Base-by-base conservation (phyloP, 1,284 basidiomycete genomes). In the Athelia psychrophila region DNA sequence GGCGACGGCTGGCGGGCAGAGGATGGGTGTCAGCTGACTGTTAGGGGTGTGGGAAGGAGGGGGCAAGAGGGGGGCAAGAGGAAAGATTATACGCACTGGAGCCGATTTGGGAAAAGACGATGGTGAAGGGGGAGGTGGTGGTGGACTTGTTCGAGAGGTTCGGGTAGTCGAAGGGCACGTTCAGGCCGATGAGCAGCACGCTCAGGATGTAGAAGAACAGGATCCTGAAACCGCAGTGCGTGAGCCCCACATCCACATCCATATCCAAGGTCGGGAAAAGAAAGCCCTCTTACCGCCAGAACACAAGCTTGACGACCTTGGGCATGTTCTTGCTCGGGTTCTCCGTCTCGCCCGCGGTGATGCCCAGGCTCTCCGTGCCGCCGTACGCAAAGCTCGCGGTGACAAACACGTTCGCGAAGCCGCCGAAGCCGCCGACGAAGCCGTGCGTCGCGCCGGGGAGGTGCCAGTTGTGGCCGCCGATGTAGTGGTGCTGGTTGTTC, bases 371-470 rank as follows among this genome's bases (percentile, higher is more conserved):
- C 63, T 91, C 88, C 0, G 88, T 91, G 8, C 87, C 88, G 15
- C 88, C 88, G 60, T 79, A 91, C 3, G 88, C 88, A 70, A 90
- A 91, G 62, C 88, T 90, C 12, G 88, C 88, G 0, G 88, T 91
- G 8, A 91, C 88, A 58, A 91, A 91, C 3, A 91, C 88, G 20
- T 71, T 75, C 0, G 84, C 85, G 59, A 91, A 91, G 2, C 88
- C 88, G 10, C 81, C 79, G 56, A 91, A 88, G 0, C 88, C 88
- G 23, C 82, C 81, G n/a, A 87, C 84, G 57, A 91, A 91, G n/a
- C n/a, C n/a, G n/a, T n/a, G n/a, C 2, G 88, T 88, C 2, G 88
- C 88, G 2, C 84, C 88, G 3, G 77, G 74, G 48, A 88, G 84
- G 44, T 65, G 69, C 88, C 88, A 91, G 53, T 89, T 79, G n/a